A percentile compares a stretch with the other conserved stretches of the same genome.
phyloP scores from a whole-genome alignment of 2,329 filamentous ascomycete genomes.

The Colletotrichum incanum region DNA sequence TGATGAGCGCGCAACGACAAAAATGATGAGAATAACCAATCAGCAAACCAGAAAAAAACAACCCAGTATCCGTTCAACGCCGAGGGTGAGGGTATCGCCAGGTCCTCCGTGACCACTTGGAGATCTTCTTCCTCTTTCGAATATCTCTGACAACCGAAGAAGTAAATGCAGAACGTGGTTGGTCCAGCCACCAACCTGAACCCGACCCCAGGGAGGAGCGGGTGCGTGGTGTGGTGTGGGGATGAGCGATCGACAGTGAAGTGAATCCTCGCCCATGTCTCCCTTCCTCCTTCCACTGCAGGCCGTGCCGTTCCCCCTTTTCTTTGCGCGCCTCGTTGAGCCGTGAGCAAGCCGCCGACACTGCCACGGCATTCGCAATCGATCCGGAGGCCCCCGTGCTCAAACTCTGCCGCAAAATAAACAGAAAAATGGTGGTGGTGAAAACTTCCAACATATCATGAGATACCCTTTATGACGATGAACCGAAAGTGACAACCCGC shows the following conservation, averaged over 20 bases:
- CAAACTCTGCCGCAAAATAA: neutral
- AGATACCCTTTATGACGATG: constrained; percentile 34
- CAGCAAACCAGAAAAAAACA: constrained; percentile 12
- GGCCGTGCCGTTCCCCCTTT: neutral
- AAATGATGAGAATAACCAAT: neutral
- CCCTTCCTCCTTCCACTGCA: constrained; percentile 10
- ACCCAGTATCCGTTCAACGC: constrained; percentile 38
- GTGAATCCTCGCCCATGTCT: constrained; percentile 4
- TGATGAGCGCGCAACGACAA: constrained; percentile 32
- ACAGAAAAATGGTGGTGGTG: constrained; percentile 27
- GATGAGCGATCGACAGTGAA: constrained; percentile 33
- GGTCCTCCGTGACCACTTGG: constrained; percentile 39
- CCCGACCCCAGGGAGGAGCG: constrained; percentile 11
- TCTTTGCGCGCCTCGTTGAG: neutral
- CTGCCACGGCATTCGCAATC: neutral
- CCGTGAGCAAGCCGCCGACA: neutral
- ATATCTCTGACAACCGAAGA: constrained; percentile 27
- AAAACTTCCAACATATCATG: constrained; percentile 35
- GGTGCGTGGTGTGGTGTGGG: constrained; percentile 16
- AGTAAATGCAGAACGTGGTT: constrained; percentile 25
- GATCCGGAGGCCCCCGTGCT: neutral
- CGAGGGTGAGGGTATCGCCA: constrained; percentile 44
- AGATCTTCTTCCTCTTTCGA: constrained; percentile 36
- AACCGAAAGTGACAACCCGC: constrained; percentile 37
- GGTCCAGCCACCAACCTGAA: constrained; percentile 30